Evolutionary conservation across 1,139 yeast genomes (phyloP), one percentile per base, ranked within the genome.

Genomic region (Groenewaldozyma auringiensis): DNA sequence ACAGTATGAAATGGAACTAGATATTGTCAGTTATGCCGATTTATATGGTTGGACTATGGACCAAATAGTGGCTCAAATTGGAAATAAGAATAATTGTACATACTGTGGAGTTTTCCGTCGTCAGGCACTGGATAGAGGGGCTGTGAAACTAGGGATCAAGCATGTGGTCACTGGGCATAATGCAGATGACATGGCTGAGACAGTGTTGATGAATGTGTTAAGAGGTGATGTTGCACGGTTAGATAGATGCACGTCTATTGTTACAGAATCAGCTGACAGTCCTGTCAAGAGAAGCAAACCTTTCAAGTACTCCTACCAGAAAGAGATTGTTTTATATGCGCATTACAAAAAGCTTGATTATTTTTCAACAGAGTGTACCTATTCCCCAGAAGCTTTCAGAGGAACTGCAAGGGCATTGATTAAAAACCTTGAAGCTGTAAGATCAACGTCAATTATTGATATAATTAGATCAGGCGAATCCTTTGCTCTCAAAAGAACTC

Each of bases 141-240:
- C 97, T 1, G 82, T 85, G n/a, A 83, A 81, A 59, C 69, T 92
- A 32, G 88, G 82, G 0, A 88, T 94, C 42, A 72, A 75, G 51
- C 99, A 94, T 65, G 94, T 94, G 34, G 95, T 94, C 1, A 94
- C 99, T 0, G 99, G 99, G 2, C 99, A 94, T 65, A 94, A 94
- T 64, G 99, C 99, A 0, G 99, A 94, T 63, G 99, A 94, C 65
- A 84, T 94, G 85, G 99, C 99, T 0, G 99, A 94, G 62, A 94
- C 99, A 0, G 95, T 94, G 2, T 66, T 94, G 49, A 89, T 94
- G 97, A 94, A 94, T 64, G 66, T 92, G 39, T 68, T 94, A 25
- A 74, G 99, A 55, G 99, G 99, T n/a, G 99, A 94, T 60, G 83
- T 88, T 4, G 95, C 95, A 21, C 73, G 99, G 52, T 69, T 94